Evolutionary conservation across 2,329 filamentous ascomycete species (phyloP), one percentile per base, ranked within the genome.

Genomic region (Proliferodiscus dingleyae): DNA sequence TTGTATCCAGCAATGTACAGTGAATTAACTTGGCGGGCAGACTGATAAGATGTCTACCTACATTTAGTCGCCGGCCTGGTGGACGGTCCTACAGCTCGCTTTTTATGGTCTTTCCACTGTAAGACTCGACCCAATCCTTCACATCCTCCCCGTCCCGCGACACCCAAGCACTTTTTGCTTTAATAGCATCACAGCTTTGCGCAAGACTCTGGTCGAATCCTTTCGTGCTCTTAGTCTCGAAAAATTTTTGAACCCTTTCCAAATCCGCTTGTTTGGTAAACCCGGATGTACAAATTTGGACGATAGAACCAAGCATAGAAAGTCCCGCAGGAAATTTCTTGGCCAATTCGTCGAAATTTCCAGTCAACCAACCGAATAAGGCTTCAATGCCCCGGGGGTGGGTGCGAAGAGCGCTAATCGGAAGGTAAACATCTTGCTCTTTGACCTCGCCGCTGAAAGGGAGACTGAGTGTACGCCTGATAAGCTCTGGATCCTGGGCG

Each of bases 371-470:
- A 15, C 66, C 68, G 77, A 86, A 96, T 46, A 95, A 76, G 6
- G 86, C 86, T 46, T 86, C 73, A 45, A 95, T 85, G 56, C 91
- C 91, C 34, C 82, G 80, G 6, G 81, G 71, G 63, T 94, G 88
- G 43, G 78, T 79, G 47, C 90, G 81, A 22, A 97, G 77, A 6
- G 87, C 87, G 26, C 81, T 79, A 30, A 93, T 78, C 1, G 91
- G 90, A 64, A 95, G 81, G 70, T 95, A 96, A 54, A 96, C 83
- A 66, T 97, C 91, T 67, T 96, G 91, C 54, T 87, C 89, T 73
- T 94, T 95, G 68, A 96, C 85, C 56, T 95, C 85, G 51, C 83
- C 80, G 64, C 81, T 81, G 46, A 90, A 75, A 24, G 89, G 76
- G 52, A 96, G 73, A 23, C 73, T 77, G 11, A 97, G 76, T 3